Evolutionary conservation across 2,329 filamentous ascomycete genomes (phyloP).

Genomic region (Nothopassalora personata): DNA sequence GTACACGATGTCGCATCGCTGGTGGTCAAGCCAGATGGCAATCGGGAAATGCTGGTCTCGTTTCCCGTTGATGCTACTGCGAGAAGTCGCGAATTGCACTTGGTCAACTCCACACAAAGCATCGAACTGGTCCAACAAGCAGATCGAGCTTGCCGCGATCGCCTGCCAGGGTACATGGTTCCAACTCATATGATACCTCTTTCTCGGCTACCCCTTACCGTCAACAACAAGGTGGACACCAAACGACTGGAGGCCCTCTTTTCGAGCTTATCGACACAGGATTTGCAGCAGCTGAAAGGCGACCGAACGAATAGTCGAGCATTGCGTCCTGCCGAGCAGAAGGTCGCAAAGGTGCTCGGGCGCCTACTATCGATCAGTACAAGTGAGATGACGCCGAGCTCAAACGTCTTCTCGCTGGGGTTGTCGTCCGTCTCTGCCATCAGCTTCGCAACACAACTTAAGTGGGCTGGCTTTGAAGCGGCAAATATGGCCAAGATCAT

Average conservation of each 20-base stretch:
- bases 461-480: slow-evolving; percentile 54
- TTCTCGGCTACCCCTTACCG: slow-evolving; percentile 67
- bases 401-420: slow-evolving; percentile 78
- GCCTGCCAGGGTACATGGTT: slow-evolving; percentile 81
- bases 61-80: slow-evolving; percentile 51
- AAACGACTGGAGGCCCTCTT: slow-evolving; percentile 66
- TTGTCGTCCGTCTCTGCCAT: slow-evolving; percentile 84
- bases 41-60: slow-evolving; percentile 77
- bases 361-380: slow-evolving; percentile 47
- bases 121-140: slow-evolving; percentile 25
- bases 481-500: slow-evolving; percentile 64
- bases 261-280: slow-evolving; percentile 51
- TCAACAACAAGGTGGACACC: slow-evolving; percentile 83
- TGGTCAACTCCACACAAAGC: slow-evolving; percentile 34
- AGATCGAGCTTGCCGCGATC: slow-evolving; percentile 57
- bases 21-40: slow-evolving; percentile 65
- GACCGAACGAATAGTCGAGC: slow-evolving; percentile 15
- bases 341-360: slow-evolving; percentile 52
- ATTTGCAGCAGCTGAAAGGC: slow-evolving; percentile 53
- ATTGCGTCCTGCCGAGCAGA: slow-evolving; percentile 38
- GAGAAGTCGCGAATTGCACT: slow-evolving; percentile 22
- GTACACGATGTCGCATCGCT: slow-evolving; percentile 70
- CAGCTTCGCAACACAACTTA: slow-evolving; percentile 60
- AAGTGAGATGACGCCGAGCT: slow-evolving; percentile 46
- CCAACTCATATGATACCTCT: slow-evolving; percentile 76